A percentile compares a stretch with the other conserved stretches of the same genome.
Conservation (phyloP, 2,329 filamentous ascomycete genomes). For the Colletotrichum trifolii region DNA sequence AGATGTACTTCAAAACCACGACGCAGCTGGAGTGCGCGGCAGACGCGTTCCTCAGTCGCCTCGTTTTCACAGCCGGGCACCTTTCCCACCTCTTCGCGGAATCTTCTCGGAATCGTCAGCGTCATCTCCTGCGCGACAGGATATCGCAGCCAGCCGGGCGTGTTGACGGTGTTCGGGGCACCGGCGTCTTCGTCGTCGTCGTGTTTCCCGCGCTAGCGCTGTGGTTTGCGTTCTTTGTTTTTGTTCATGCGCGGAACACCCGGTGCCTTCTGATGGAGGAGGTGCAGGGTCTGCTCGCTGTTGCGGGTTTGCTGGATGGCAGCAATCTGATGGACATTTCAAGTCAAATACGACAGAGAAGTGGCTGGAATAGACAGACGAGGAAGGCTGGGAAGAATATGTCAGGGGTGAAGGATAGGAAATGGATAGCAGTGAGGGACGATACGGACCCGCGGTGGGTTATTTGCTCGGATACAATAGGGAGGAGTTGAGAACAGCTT, state of each 20-base stretch:
- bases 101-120: constrained; percentile 9
- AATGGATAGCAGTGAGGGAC: constrained; percentile 1
- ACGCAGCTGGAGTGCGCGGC: constrained; percentile 9
- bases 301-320: constrained; percentile 6
- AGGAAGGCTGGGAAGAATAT: constrained; percentile 5
- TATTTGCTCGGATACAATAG: neutral
- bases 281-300: constrained; percentile 5
- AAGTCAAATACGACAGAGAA: neutral
- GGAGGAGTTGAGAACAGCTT: neutral
- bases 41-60: constrained; percentile 10
- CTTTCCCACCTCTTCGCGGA: neutral
- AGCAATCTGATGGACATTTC: neutral
- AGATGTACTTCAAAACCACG: constrained; percentile 9
- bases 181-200: neutral
- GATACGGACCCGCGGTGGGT: neutral
- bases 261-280: constrained; percentile 11
- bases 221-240: neutral
- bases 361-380: neutral
- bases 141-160: neutral
- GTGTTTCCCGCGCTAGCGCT: neutral
- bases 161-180: neutral
- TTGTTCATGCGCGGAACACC: neutral
- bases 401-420: constrained; percentile 3
- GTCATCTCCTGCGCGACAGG: constrained; percentile 19
- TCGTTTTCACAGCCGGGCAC: constrained; percentile 10